Evolutionary conservation across 2,329 filamentous ascomycete genomes (phyloP).

Genomic region (Plenodomus biglobosus): DNA sequence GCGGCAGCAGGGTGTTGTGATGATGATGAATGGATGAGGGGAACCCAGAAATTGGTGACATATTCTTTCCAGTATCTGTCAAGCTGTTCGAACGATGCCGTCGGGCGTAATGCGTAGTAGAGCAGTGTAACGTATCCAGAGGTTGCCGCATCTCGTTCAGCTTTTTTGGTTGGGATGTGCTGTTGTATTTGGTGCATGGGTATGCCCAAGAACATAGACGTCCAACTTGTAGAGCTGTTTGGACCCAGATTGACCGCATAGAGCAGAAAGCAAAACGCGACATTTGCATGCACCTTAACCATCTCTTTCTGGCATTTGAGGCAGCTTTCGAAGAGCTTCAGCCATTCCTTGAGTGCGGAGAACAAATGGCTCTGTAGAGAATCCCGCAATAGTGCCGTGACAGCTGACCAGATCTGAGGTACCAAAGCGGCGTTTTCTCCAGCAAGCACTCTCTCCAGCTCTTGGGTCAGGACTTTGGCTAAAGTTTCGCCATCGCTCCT

Average conservation of each 20-base stretch:
- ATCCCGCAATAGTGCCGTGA: slow-evolving; percentile 73
- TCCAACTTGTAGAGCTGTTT: slow-evolving; percentile 52
- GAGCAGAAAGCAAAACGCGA: slow-evolving; percentile 83
- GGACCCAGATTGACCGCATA: slow-evolving; percentile 70
- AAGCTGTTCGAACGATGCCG: slow-evolving; percentile 63
- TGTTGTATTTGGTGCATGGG: slow-evolving; percentile 31
- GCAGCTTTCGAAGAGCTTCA: slow-evolving; percentile 76
- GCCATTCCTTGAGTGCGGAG: slow-evolving; percentile 72
- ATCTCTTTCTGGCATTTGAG: slow-evolving; percentile 76
- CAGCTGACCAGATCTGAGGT: slow-evolving; percentile 84
- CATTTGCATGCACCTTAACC: slow-evolving; percentile 68
- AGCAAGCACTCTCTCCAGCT: slow-evolving; percentile 60
- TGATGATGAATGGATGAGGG: slow-evolving; percentile 21
- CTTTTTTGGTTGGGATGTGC: slow-evolving; percentile 66
- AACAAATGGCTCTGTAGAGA: slow-evolving; percentile 64
- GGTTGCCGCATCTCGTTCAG: slow-evolving; percentile 61
- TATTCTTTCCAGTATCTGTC: slow-evolving; percentile 79
- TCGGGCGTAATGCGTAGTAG: slow-evolving; percentile 63
- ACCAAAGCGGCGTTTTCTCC: slow-evolving; percentile 66
- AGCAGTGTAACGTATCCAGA: slow-evolving; percentile 67
- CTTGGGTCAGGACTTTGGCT: slow-evolving; percentile 64
- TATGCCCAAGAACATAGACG: slow-evolving; percentile 33
- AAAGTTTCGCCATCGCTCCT: slow-evolving; percentile 59
- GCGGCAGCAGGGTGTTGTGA: slow-evolving; percentile 30
- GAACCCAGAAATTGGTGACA: slow-evolving; percentile 64